These are phyloP conservation scores for Lipomyces lipofer DNA, from an alignment of 805 yeast genomes.

Conservation along the genomic window DNA sequence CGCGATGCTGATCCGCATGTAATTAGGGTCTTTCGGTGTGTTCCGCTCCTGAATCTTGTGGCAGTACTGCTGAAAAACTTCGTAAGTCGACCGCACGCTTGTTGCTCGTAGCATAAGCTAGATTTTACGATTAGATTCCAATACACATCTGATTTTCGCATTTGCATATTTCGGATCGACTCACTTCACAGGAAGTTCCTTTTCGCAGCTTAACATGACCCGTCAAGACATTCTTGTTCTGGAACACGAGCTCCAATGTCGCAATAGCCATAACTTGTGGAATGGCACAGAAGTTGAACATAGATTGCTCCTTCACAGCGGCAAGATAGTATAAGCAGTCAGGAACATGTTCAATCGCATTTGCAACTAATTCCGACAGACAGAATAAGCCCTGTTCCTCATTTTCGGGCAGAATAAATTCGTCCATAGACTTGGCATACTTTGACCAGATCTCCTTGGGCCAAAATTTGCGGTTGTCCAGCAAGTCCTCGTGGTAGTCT, in stretches of 20 bases:
- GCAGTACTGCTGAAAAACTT: slow-evolving; percentile 73
- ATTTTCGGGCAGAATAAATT: slow-evolving; percentile 55
- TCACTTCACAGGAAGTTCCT: slow-evolving; percentile 60
- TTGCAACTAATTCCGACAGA: slow-evolving; percentile 74
- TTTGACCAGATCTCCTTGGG: slow-evolving; percentile 91
- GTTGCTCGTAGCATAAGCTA: slow-evolving; percentile 70
- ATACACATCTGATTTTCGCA: too few species aligned
- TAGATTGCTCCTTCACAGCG: slow-evolving; percentile 72
- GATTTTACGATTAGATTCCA: too few species aligned
- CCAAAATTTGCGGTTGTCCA: slow-evolving; percentile 93
- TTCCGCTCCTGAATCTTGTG: slow-evolving; percentile 77
- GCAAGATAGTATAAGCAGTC: slow-evolving; percentile 77
- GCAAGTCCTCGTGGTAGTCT: slow-evolving; percentile 88
- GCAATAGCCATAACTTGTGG: slow-evolving; percentile 99
- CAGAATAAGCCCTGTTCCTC: slow-evolving; percentile 64
- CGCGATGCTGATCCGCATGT: slow-evolving; percentile 74
- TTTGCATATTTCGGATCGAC: too few species aligned
- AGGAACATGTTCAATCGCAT: slow-evolving; percentile 74
- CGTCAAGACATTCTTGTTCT: slow-evolving; percentile 71
- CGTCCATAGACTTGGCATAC: slow-evolving; percentile 62
- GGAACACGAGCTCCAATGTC: slow-evolving; percentile 80
- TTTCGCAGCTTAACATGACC: slow-evolving; percentile 83
- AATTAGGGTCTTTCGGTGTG: slow-evolving; percentile 80
- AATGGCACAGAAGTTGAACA: slow-evolving; percentile 90
- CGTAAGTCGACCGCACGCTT: slow-evolving; percentile 71